Percentiles rank a stretch among this genome's conserved stretches.
These are phyloP conservation scores for Microcera coccophila DNA, from an alignment of 2,329 filamentous ascomycete species.

Conservation along the genomic window DNA sequence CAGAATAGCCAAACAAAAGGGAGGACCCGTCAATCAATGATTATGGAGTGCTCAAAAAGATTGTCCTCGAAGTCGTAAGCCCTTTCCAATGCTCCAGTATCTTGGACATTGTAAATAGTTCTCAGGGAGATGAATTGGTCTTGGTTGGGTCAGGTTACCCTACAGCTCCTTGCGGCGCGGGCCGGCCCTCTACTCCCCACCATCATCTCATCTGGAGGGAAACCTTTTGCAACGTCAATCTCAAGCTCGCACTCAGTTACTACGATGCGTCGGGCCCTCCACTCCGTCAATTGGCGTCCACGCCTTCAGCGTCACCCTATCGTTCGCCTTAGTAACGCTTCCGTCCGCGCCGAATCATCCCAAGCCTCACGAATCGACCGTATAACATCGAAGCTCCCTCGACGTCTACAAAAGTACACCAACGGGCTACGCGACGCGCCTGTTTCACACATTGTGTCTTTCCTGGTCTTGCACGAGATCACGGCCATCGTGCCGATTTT, in stretches of 20 bases:
- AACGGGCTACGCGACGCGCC: conserved; percentile 70
- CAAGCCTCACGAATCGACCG: conserved; percentile 39
- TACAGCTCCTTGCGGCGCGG: background rate
- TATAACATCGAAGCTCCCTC: conserved; percentile 56
- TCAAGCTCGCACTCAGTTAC: background rate
- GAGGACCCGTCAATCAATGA: too few relatives aligned
- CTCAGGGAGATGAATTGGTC: too few relatives aligned
- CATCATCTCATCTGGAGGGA: background rate
- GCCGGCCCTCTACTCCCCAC: background rate
- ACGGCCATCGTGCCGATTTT: conserved; percentile 81
- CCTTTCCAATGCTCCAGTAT: too few relatives aligned
- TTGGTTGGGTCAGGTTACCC: too few relatives aligned
- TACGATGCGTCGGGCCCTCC: conserved; percentile 26
- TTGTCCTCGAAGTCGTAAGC: too few relatives aligned
- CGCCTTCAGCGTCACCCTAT: conserved; percentile 11
- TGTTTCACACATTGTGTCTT: conserved; percentile 76
- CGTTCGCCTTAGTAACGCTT: conserved; percentile 5
- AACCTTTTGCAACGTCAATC: background rate
- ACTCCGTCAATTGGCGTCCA: conserved; percentile 20
- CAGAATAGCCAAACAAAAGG: too few relatives aligned
- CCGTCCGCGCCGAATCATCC: conserved; percentile 25
- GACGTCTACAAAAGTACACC: conserved; percentile 65
- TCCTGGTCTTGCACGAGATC: conserved; percentile 86
- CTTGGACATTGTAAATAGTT: too few relatives aligned
- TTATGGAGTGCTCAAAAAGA: too few relatives aligned